Base-by-base conservation (phyloP, 1,284 basidiomycete genomes). In the Fomes fomentarius region DNA sequence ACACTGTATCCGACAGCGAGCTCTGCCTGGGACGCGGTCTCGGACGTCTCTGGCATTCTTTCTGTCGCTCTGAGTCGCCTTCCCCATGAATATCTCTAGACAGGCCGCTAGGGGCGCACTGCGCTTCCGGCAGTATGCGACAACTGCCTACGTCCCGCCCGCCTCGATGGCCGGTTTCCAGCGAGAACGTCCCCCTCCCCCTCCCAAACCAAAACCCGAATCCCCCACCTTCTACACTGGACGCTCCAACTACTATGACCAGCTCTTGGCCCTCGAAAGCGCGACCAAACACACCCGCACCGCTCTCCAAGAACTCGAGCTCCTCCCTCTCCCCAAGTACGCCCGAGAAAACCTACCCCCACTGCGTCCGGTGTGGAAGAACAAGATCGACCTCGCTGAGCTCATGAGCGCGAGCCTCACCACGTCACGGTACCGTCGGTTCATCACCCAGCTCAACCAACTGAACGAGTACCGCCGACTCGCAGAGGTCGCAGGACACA, bases 141-240 rank as follows among this genome's bases (percentile, higher is more conserved):
- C 63, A 11, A 60, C 70, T 4, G 60, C 66, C 33, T 75, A 68
- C 55, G 70, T 75, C 7, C 74, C 73, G 11, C 70, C 68, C 6
- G 68, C 66, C 19, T 69, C 71, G 4, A 62, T 70, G 46, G 54
- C 64, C 25, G 44, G 60, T 24, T 44, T 72, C 43, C 57, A 64
- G 28, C 55, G 45, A 40, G 49, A 60, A 14, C 47, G 72, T 70
- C 58, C 34, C 8, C 56, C 57, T 21, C 58, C n/a, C n/a, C n/a
- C 35, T 33, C 50, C 52, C 39, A 67, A 74, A 51, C 66, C 68
- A 24, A 68, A 70, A 44, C 78, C 82, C 17, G 69, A 75, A 25
- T 89, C 92, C 1, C 81, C 91, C 15, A 84, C 85, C 46, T 96
- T 94, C 76, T 97, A 92, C 74, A 94, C 94, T n/a, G 89, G 86